Evolutionary conservation across 495 filamentous ascomycete species (phyloP).

Genomic region (Aspergillus leporis): DNA sequence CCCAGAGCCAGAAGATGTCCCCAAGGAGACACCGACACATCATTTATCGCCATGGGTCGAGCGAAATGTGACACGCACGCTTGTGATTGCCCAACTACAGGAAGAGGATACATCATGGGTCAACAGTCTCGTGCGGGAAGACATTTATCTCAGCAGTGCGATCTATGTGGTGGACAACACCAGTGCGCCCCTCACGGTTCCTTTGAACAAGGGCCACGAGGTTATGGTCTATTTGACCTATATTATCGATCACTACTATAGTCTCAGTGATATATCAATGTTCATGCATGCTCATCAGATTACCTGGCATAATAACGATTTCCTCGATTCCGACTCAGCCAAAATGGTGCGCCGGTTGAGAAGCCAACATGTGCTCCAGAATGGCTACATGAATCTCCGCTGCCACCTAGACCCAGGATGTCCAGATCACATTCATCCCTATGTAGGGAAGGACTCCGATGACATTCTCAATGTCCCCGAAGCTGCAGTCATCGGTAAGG

Average conservation of each 20-base stretch:
- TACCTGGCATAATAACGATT: slow-evolving; percentile 57
- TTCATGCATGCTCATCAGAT: slow-evolving; percentile 47
- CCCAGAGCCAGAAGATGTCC: neutral
- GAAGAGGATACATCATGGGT: slow-evolving; percentile 33
- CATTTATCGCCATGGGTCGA: neutral
- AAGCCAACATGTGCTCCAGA: slow-evolving; percentile 22
- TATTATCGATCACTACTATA: slow-evolving; percentile 47
- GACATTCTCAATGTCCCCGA: slow-evolving; percentile 2
- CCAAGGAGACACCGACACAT: neutral
- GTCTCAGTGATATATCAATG: slow-evolving; percentile 42
- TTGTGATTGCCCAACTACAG: slow-evolving; percentile 29
- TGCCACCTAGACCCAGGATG: slow-evolving; percentile 49
- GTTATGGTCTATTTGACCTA: slow-evolving; percentile 51
- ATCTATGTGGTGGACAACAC: slow-evolving; percentile 40
- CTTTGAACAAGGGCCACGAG: slow-evolving; percentile 61
- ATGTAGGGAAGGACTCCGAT: neutral
- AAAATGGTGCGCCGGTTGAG: slow-evolving; percentile 30
- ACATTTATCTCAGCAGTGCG: neutral
- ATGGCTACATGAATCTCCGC: slow-evolving; percentile 53
- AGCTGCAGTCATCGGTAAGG: too few species aligned
- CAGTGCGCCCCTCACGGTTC: slow-evolving; percentile 38
- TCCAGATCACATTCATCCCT: slow-evolving; percentile 14
- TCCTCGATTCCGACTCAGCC: slow-evolving; percentile 39
- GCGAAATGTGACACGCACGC: slow-evolving; percentile 1
- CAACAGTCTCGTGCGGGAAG: slow-evolving; percentile 5